phyloP scores from a whole-genome alignment of 2,329 filamentous ascomycete genomes.

The Cladophialophora exuberans region DNA sequence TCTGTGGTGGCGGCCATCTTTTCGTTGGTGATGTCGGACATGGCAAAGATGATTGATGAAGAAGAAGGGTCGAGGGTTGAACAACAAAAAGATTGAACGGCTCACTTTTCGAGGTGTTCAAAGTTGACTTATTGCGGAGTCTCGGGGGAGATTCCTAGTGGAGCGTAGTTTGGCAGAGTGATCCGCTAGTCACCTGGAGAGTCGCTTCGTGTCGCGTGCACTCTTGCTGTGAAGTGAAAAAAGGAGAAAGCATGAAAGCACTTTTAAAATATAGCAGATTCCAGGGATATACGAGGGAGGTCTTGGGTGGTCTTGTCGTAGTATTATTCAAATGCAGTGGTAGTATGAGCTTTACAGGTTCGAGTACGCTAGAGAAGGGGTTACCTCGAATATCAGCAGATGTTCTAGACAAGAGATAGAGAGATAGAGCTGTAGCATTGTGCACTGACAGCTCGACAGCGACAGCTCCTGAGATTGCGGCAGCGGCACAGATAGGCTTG shows the following conservation, averaged over 20 bases:
- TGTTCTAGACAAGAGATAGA: constrained; percentile 11
- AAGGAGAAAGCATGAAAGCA: too few relatives aligned
- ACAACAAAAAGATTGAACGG: background rate
- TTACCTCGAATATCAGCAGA: constrained; percentile 28
- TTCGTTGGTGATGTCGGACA: constrained; percentile 30
- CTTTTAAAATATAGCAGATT: too few relatives aligned
- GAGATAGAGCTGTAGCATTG: constrained; percentile 30
- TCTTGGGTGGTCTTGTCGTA: too few relatives aligned
- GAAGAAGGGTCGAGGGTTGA: background rate
- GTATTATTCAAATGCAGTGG: too few relatives aligned
- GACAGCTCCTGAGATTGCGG: background rate
- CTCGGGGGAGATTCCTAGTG: constrained; percentile 25
- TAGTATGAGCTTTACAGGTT: background rate
- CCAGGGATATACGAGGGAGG: background rate
- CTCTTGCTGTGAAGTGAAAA: constrained; percentile 5
- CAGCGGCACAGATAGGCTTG: background rate
- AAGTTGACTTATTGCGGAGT: constrained; percentile 14
- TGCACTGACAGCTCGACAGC: constrained; percentile 22
- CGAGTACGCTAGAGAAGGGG: constrained; percentile 18
- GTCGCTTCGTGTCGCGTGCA: constrained; percentile 25
- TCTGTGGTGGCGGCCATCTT: constrained; percentile 27
- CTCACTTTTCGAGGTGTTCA: too few relatives aligned
- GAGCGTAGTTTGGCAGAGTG: constrained; percentile 10
- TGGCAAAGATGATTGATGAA: constrained; percentile 1
- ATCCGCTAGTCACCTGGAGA: background rate